Conservation (phyloP, 2,329 filamentous ascomycete species). For the Rhynchosporium agropyri region DNA sequence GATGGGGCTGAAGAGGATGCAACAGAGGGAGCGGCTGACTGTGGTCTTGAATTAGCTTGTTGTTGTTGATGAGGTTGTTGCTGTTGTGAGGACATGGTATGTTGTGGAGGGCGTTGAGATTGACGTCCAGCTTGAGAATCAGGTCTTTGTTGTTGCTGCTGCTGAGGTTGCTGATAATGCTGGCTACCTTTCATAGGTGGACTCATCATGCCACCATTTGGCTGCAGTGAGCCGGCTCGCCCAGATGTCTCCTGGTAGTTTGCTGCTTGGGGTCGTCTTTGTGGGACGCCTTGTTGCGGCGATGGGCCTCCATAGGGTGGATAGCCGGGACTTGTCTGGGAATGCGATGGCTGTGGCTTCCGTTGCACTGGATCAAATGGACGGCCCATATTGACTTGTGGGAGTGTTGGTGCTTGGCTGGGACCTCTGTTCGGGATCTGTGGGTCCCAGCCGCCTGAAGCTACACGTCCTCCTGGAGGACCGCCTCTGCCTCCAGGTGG, state of each 20-base stretch:
- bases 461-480: slow-evolving; percentile 36
- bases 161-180: slow-evolving; percentile 11
- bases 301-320: slow-evolving; percentile 20
- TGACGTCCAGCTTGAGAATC: slow-evolving; percentile 24
- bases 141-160: slow-evolving; percentile 14
- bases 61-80: slow-evolving; percentile 23
- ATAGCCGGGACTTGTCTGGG: slow-evolving; percentile 19
- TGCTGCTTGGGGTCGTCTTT: slow-evolving; percentile 26
- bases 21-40: slow-evolving; percentile 19
- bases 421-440: slow-evolving; percentile 48
- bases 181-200: slow-evolving; percentile 26
- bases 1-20: slow-evolving; percentile 22
- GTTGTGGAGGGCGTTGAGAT: slow-evolving; percentile 29
- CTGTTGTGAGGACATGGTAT: slow-evolving; percentile 31
- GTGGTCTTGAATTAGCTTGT: slow-evolving; percentile 22
- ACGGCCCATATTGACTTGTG: slow-evolving; percentile 30
- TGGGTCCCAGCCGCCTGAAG: slow-evolving; percentile 51
- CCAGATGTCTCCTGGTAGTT: slow-evolving; percentile 32
- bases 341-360: slow-evolving; percentile 29
- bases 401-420: slow-evolving; percentile 28
- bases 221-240: slow-evolving; percentile 33
- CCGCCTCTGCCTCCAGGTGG: slow-evolving; percentile 41
- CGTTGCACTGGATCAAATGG: slow-evolving; percentile 27
- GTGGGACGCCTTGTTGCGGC: slow-evolving; percentile 21
- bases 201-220: background rate